Evolutionary conservation across 176 grass and related monocot species (phyloP).

Genomic region (Bonia amplexicaulis): DNA sequence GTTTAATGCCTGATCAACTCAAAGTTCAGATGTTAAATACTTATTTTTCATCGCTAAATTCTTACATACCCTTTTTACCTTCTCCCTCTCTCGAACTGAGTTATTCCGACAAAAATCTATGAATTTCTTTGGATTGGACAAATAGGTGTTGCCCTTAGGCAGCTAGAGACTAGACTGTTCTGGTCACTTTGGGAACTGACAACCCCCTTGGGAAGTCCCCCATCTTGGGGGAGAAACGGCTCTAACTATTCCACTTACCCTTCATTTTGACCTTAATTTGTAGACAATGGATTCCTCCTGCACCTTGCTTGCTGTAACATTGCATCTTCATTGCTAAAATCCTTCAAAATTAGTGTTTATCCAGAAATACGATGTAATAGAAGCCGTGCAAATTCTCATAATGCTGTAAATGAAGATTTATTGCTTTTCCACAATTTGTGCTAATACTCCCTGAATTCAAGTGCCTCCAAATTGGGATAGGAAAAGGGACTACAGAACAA

Average conservation of each 20-base stretch:
- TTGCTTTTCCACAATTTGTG: not conserved
- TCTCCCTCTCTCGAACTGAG: too few species aligned
- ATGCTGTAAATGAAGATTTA: not conserved
- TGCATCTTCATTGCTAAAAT: not conserved
- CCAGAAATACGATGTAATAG: not conserved
- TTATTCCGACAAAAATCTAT: too few species aligned
- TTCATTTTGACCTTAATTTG: too few species aligned
- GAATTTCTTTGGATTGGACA: not conserved
- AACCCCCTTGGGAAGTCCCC: too few species aligned
- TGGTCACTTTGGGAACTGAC: too few species aligned
- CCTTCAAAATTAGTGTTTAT: not conserved
- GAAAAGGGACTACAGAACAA: not conserved
- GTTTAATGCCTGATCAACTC: not conserved
- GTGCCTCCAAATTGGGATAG: not conserved
- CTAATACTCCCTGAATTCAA: not conserved
- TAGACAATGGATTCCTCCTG: too few species aligned
- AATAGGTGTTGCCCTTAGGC: not conserved
- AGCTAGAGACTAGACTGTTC: not conserved
- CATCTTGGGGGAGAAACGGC: too few species aligned
- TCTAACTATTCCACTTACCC: too few species aligned
- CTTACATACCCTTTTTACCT: too few species aligned
- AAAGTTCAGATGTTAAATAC: not conserved
- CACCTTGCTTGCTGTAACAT: too few species aligned
- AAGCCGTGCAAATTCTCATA: not conserved
- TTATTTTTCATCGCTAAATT: too few species aligned